A percentile compares a stretch with the other conserved stretches of the same genome.
These are phyloP conservation scores for Taphrina sp. DNA, from an alignment of 1,139 yeast species.

Conservation along the genomic window DNA sequence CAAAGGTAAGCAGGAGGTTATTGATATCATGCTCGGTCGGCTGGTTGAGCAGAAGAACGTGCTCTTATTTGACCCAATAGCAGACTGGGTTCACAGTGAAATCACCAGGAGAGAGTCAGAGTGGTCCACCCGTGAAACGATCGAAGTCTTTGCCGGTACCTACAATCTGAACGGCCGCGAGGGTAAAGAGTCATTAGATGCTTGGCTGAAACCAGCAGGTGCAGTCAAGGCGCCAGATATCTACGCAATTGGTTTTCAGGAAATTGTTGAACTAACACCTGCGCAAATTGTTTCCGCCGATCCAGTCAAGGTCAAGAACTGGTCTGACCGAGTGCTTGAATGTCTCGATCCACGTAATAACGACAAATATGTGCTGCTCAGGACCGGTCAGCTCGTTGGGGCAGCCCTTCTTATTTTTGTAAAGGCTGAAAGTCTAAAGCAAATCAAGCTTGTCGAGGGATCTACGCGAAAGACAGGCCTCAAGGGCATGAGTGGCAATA, in stretches of 20 bases:
- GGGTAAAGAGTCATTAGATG: constrained; percentile 51
- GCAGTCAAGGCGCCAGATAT: constrained; percentile 59
- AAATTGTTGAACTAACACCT: constrained; percentile 85
- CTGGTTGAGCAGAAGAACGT: constrained; percentile 72
- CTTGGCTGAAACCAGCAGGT: constrained; percentile 73
- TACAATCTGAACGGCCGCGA: constrained; percentile 81
- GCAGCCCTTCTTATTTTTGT: constrained; percentile 74
- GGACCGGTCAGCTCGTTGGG: constrained; percentile 93
- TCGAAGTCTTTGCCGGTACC: constrained; percentile 76
- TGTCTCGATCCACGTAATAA: constrained; percentile 50
- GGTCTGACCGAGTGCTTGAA: constrained; percentile 71
- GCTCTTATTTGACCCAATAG: constrained; percentile 78
- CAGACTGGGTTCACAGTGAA: constrained; percentile 70
- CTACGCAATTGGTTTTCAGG: constrained; percentile 83
- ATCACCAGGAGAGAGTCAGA: constrained; percentile 54
- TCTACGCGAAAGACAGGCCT: constrained; percentile 82
- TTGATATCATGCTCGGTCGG: constrained; percentile 81
- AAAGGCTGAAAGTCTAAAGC: constrained; percentile 58
- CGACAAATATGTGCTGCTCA: constrained; percentile 60
- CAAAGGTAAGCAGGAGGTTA: constrained; percentile 79
- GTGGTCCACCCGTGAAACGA: constrained; percentile 61
- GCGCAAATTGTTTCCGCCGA: constrained; percentile 85
- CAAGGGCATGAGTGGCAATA: constrained; percentile 89
- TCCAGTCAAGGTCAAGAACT: constrained; percentile 62
- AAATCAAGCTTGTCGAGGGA: constrained; percentile 74